These are phyloP conservation scores for Cladophialophora yegresii DNA, from an alignment of 2,329 filamentous ascomycete genomes.

Conservation along the genomic window DNA sequence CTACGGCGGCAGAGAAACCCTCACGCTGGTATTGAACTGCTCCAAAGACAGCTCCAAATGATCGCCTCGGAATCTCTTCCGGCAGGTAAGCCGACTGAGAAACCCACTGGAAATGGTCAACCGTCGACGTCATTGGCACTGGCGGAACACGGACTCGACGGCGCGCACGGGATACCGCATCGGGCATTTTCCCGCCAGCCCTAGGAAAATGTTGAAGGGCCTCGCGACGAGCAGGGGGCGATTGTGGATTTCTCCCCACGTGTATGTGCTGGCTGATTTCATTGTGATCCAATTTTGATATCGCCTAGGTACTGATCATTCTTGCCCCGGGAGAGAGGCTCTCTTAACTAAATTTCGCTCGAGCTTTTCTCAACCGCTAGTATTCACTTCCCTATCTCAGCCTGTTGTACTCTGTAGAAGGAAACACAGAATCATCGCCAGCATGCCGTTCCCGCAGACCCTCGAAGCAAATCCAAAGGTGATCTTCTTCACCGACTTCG, in stretches of 20 bases:
- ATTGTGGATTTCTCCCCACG: background rate
- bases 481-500: slow-evolving; percentile 99
- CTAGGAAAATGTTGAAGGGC: slow-evolving; percentile 2
- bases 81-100: slow-evolving; percentile 19
- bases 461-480: slow-evolving; percentile 69
- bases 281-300: background rate
- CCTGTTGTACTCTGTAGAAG: background rate
- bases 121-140: slow-evolving; percentile 1
- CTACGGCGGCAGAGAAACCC: background rate
- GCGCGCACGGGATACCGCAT: slow-evolving; percentile 11
- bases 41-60: slow-evolving; percentile 5
- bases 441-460: slow-evolving; percentile 36
- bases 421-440: background rate
- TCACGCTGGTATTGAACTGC: background rate
- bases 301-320: background rate
- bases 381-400: background rate
- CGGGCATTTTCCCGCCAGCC: slow-evolving; percentile 8
- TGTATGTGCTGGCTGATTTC: background rate
- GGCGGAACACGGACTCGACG: background rate
- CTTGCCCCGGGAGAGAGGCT: background rate
- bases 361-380: background rate
- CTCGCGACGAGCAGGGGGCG: background rate
- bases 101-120: background rate
- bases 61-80: background rate
- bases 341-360: too few species aligned